Conservation (phyloP, 345 rosid species). For the Lenwebbia sp. region DNA sequence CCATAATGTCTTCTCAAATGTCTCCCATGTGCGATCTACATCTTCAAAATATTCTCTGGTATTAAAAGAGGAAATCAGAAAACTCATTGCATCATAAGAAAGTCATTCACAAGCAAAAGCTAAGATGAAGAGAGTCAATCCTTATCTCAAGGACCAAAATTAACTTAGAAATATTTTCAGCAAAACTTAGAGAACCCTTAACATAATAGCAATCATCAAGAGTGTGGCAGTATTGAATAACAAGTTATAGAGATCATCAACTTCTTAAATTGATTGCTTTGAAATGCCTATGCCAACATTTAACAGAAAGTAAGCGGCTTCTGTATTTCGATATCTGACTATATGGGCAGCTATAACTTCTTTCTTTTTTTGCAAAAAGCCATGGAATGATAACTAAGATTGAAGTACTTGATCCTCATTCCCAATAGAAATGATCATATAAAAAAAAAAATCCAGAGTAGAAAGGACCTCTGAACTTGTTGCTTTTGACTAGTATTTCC, state of each 20-base stretch:
- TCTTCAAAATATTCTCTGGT: slow-evolving; percentile 97
- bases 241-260: background rate
- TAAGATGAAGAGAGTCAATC: background rate
- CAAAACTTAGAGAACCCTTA: background rate
- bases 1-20: slow-evolving; percentile 96
- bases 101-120: background rate
- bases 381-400: background rate
- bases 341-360: background rate
- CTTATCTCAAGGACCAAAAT: background rate
- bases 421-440: background rate
- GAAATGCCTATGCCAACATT: background rate
- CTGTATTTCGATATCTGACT: background rate
- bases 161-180: background rate
- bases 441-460: background rate
- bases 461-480: background rate
- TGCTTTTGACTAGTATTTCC: background rate
- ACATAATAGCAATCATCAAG: background rate
- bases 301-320: background rate
- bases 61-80: background rate
- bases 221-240: background rate
- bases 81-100: background rate
- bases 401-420: background rate
- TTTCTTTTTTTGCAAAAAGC: background rate
- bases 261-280: background rate
- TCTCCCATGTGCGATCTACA: slow-evolving; percentile 93